Percentiles rank a stretch among this genome's conserved stretches.
phyloP scores from a whole-genome alignment of 352 stramenopile genomes.

The Phytophthora pseudosyringae region DNA sequence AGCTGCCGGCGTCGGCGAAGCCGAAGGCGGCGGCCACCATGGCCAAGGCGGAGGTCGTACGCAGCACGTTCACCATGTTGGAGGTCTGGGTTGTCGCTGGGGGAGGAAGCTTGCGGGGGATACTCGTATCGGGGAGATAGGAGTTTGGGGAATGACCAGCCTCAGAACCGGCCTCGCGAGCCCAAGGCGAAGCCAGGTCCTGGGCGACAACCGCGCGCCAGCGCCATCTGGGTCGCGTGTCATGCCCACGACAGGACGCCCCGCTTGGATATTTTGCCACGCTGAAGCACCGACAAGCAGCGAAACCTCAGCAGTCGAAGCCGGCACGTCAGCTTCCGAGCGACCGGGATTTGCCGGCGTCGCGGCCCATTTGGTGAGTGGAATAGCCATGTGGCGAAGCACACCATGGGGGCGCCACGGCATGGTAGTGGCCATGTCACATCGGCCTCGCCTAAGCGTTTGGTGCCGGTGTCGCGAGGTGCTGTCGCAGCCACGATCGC shows the following conservation, averaged over 20 bases:
- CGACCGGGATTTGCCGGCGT: conserved; percentile 12
- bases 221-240: conserved; percentile 25
- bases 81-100: not conserved
- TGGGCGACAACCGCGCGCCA: conserved; percentile 5
- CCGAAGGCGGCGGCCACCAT: conserved; percentile 32
- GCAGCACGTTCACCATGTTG: conserved; percentile 46
- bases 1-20: conserved; percentile 34
- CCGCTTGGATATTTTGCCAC: conserved; percentile 22
- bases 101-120: conserved; percentile 2
- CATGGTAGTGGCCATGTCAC: not conserved
- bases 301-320: conserved; percentile 15
- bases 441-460: not conserved
- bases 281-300: conserved; percentile 3
- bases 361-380: conserved; percentile 16
- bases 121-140: conserved; percentile 36
- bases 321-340: conserved; percentile 15
- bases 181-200: not conserved
- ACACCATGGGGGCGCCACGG: not conserved
- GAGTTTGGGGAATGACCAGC: conserved; percentile 38
- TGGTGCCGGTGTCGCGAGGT: not conserved
- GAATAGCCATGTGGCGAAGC: conserved; percentile 1
- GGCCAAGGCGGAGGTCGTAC: conserved; percentile 33
- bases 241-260: conserved; percentile 21
- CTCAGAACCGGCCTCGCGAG: conserved; percentile 1
- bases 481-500: conserved; percentile 2